Evolutionary conservation across 352 stramenopile genomes (phyloP), one percentile per base, ranked within the genome.

Genomic region (Pythium brachiatum): DNA sequence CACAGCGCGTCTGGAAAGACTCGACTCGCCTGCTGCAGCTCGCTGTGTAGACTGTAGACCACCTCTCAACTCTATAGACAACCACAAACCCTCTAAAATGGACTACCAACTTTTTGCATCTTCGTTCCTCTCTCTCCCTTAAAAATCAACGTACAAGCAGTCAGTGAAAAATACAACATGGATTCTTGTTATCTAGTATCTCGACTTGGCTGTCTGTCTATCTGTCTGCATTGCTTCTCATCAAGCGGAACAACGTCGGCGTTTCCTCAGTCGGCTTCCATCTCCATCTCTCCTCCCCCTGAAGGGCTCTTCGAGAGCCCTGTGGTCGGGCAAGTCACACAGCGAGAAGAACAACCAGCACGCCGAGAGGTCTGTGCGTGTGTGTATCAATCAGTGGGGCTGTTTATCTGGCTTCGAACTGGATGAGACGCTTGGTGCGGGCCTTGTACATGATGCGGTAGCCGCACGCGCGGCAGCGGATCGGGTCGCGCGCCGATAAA

Each of bases 391-490:
- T 15, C 38, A 8, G 21, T 11, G 29, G 39, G 21, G n/a, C 38
- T 43, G 62, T 70, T 81, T 90, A 97, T 65, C 89, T 79, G 21
- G 89, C 89, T 64, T 97, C 89, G 57, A 95, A 96, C 81, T 97
- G 89, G 70, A 96, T 95, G 56, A 97, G 75, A 27, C 96, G 89
- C 81, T 98, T 98, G 29, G 96, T 99, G 63, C 96, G 88, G 21
- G 89, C 94, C 82, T 99, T 99, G 89, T 99, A 99, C 73, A 99
- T 94, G 83, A 99, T 98, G 62, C 96, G 89, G 81, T 98, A 98
- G 54, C 95, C 95, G 72, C 96, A 99, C 48, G 96, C 92, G 60
- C 94, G 90, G 78, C 96, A 99, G 58, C 94, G 89, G 60, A 99
- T 97, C 25, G 94, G 92, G 80, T 99, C 96, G 60, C 92, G 89